A percentile compares a stretch with the other conserved stretches of the same genome.
Evolutionary conservation across 2,329 filamentous ascomycete species (phyloP).

Genomic region (Nothophoma quercina): DNA sequence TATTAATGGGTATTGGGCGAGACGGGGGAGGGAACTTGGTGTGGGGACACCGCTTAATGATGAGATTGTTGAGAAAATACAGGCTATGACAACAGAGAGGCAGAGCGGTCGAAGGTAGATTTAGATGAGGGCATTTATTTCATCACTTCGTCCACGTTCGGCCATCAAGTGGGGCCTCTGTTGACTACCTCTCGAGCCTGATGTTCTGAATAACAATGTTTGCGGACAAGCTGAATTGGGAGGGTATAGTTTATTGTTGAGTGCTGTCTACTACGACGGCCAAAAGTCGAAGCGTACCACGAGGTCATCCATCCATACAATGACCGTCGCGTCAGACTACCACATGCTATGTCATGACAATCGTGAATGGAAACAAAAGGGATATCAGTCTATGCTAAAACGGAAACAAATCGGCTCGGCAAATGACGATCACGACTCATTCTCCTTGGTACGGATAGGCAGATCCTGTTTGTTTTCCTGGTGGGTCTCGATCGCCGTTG

Average conservation of each 20-base stretch:
- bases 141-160: no score
- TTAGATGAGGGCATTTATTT: no score
- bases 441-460: slow-evolving; percentile 21
- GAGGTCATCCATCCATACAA: slow-evolving; percentile 1
- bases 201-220: no score
- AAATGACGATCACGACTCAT: slow-evolving; percentile 14
- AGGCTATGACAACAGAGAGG: no score
- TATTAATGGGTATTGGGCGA: slow-evolving; percentile 87
- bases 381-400: slow-evolving; percentile 16
- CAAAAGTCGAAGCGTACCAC: background rate
- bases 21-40: slow-evolving; percentile 73
- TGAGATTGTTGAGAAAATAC: slow-evolving; percentile 6
- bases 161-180: no score
- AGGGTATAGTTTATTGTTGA: background rate
- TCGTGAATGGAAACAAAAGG: slow-evolving; percentile 11
- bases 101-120: no score
- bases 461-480: slow-evolving; percentile 17
- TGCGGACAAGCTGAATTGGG: background rate
- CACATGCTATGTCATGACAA: slow-evolving; percentile 12
- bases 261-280: background rate
- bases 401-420: background rate
- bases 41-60: slow-evolving; percentile 15
- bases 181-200: no score
- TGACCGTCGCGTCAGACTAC: background rate
- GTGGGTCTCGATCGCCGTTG: slow-evolving; percentile 15